These are phyloP conservation scores for Neocucurbitaria cava DNA, from an alignment of 2,329 filamentous ascomycete genomes.

Conservation along the genomic window DNA sequence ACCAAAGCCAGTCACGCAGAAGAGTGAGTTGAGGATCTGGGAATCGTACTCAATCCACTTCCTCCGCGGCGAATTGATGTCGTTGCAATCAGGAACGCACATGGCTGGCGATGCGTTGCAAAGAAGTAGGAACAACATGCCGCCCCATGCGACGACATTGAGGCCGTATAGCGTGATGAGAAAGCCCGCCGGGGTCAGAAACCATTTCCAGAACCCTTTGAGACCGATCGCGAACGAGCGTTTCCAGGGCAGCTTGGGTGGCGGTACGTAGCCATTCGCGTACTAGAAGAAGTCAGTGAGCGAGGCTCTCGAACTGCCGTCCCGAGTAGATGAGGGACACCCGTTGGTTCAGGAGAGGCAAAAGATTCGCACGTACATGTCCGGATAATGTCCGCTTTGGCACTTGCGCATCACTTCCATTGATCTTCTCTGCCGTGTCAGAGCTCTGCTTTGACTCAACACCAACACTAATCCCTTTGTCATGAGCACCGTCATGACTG, in stretches of 20 bases:
- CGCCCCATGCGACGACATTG: slow-evolving; percentile 87
- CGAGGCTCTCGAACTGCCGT: neutral
- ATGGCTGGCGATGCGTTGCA: slow-evolving; percentile 76
- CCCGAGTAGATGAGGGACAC: neutral
- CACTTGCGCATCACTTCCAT: slow-evolving; percentile 15
- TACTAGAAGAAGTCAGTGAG: slow-evolving; percentile 30
- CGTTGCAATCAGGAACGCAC: slow-evolving; percentile 74
- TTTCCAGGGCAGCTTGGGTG: slow-evolving; percentile 59
- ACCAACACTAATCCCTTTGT: slow-evolving; percentile 14
- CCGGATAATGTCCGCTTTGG: slow-evolving; percentile 19
- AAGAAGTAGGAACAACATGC: slow-evolving; percentile 86
- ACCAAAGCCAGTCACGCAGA: slow-evolving; percentile 87
- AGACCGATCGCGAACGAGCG: slow-evolving; percentile 66
- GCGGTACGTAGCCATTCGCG: slow-evolving; percentile 51
- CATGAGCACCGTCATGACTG: slow-evolving; percentile 7
- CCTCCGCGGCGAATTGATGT: slow-evolving; percentile 76
- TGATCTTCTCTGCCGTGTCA: slow-evolving; percentile 23
- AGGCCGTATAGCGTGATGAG: slow-evolving; percentile 79
- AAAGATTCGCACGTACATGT: slow-evolving; percentile 19
- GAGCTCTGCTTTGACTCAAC: slow-evolving; percentile 24
- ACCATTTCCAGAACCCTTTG: slow-evolving; percentile 73
- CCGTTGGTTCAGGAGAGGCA: neutral
- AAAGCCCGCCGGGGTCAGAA: slow-evolving; percentile 77
- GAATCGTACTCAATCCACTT: slow-evolving; percentile 87
- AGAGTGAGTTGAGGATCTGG: slow-evolving; percentile 82